Conservation (phyloP, 1,284 basidiomycete species). For the Microbotryum saponariae region DNA sequence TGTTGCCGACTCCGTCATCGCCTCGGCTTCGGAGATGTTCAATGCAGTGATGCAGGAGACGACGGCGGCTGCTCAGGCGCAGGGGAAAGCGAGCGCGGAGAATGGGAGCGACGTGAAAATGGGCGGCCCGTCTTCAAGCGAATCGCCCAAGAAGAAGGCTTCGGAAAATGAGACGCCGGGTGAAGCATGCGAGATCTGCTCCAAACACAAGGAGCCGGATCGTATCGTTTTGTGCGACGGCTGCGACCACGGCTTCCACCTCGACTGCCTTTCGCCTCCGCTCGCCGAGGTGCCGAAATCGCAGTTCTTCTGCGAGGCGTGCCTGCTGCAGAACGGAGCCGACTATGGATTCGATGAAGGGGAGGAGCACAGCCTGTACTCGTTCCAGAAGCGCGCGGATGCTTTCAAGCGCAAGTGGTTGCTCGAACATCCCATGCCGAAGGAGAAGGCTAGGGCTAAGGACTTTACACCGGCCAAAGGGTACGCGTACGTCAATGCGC, state of each 20-base stretch:
- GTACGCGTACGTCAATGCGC: too few species aligned
- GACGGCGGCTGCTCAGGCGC: too few species aligned
- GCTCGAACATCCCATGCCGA: conserved; percentile 58
- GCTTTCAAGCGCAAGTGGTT: conserved; percentile 88
- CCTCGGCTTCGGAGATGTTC: too few species aligned
- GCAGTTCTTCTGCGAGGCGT: conserved; percentile 94
- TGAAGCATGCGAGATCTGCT: conserved; percentile 69
- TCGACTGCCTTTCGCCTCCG: conserved; percentile 90
- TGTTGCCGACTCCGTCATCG: too few species aligned
- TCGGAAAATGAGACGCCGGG: conserved; percentile 9
- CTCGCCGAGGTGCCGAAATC: conserved; percentile 75
- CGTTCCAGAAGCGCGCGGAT: conserved; percentile 82
- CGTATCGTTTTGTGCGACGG: conserved; percentile 95
- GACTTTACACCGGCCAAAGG: neutral
- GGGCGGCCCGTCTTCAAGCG: too few species aligned
- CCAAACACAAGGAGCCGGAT: conserved; percentile 42
- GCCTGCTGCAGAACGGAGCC: conserved; percentile 85
- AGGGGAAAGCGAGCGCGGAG: too few species aligned
- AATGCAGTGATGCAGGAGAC: too few species aligned
- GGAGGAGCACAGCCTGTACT: conserved; percentile 85
- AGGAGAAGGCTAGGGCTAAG: conserved; percentile 21
- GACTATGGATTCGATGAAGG: conserved; percentile 99
- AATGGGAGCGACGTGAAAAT: too few species aligned
- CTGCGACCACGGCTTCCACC: conserved; percentile 95
- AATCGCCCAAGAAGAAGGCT: neutral